A percentile compares a stretch with the other conserved stretches of the same genome.
Evolutionary conservation across 2,329 filamentous ascomycete genomes (phyloP).

Genomic region (Pseudogymnoascus sp.): DNA sequence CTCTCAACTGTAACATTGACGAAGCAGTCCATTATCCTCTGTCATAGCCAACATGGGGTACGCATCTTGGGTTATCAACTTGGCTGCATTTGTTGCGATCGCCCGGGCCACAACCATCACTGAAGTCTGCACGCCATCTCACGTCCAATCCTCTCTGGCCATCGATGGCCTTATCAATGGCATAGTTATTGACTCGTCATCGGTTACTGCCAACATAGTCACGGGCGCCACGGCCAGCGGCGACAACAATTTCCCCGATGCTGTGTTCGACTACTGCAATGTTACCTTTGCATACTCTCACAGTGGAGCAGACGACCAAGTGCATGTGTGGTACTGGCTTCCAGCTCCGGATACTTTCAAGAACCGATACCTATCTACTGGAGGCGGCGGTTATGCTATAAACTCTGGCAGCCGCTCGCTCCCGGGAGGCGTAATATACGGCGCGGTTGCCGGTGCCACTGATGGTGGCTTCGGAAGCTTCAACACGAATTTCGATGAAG

Average conservation of each 20-base stretch:
- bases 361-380: constrained; percentile 38
- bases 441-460: constrained; percentile 40
- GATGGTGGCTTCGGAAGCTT: constrained; percentile 44
- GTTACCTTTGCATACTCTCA: constrained; percentile 40
- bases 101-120: constrained; percentile 4
- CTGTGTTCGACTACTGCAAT: constrained; percentile 36
- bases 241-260: constrained; percentile 26
- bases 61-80: background rate
- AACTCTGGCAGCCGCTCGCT: constrained; percentile 29
- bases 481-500: constrained; percentile 31
- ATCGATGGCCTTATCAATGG: constrained; percentile 3
- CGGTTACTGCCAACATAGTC: constrained; percentile 30
- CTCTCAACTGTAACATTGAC: background rate
- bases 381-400: constrained; percentile 40
- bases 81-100: constrained; percentile 1
- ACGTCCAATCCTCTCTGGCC: constrained; percentile 9
- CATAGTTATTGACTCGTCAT: constrained; percentile 25
- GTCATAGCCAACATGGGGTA: constrained; percentile 4
- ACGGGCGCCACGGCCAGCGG: constrained; percentile 27
- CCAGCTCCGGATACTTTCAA: constrained; percentile 36
- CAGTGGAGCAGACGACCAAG: constrained; percentile 30
- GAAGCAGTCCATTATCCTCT: background rate
- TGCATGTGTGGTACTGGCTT: constrained; percentile 34
- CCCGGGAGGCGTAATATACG: constrained; percentile 36
- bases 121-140: constrained; percentile 6